Conservation (phyloP, 345 rosid species). For the Populus tremula region DNA sequence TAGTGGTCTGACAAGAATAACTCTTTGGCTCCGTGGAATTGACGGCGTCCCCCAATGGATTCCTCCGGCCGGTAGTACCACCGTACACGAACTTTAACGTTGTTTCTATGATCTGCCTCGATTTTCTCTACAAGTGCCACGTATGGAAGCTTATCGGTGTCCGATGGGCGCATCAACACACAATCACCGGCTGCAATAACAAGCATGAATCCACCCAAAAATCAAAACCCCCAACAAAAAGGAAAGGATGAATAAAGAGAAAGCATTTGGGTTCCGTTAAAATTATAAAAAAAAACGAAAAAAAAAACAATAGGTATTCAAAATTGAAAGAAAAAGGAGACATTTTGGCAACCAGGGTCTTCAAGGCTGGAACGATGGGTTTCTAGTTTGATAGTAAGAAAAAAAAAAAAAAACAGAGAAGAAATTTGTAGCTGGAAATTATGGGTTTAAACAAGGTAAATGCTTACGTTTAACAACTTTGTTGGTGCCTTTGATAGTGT, state of each 20-base stretch:
- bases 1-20: slow-evolving; percentile 72
- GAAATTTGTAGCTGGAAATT: not conserved
- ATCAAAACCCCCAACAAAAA: not conserved
- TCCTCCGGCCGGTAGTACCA: slow-evolving; percentile 93
- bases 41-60: slow-evolving; percentile 82
- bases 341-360: slow-evolving; percentile 4
- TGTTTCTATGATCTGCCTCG: slow-evolving; percentile 74
- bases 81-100: slow-evolving; percentile 66
- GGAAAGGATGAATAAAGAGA: not conserved
- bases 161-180: slow-evolving; percentile 82
- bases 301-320: not conserved
- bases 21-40: slow-evolving; percentile 83
- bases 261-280: not conserved
- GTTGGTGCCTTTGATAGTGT: slow-evolving; percentile 74
- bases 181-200: slow-evolving; percentile 61
- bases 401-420: not conserved
- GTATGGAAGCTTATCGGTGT: slow-evolving; percentile 71
- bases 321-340: slow-evolving; percentile 1
- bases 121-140: slow-evolving; percentile 82
- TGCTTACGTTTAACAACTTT: slow-evolving; percentile 60
- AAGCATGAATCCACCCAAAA: slow-evolving; percentile 4
- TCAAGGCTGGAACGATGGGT: not conserved
- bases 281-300: not conserved
- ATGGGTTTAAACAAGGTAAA: slow-evolving; percentile 9
- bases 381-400: not conserved